Evolutionary conservation across 2,329 filamentous ascomycete genomes (phyloP).

Genomic region (Biscogniauxia marginata): DNA sequence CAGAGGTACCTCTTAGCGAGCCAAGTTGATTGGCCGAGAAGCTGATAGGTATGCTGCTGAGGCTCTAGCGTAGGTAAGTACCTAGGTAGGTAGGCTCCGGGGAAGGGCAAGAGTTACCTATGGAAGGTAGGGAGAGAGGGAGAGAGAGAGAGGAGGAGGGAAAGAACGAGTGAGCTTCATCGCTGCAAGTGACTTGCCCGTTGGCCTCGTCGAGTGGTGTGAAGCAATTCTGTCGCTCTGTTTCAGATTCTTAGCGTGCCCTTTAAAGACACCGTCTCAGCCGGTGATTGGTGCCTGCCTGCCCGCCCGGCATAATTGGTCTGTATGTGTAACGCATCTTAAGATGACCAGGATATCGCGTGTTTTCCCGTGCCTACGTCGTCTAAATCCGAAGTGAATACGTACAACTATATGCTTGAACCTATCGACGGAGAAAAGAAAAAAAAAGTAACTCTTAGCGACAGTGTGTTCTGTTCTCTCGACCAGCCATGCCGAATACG

Average conservation of each 20-base stretch:
- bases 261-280: conserved; percentile 2
- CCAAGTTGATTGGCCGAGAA: too few species aligned
- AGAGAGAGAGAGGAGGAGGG: neutral
- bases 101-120: neutral
- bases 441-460: too few species aligned
- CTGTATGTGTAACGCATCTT: neutral
- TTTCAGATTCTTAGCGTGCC: conserved; percentile 21
- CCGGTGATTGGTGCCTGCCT: conserved; percentile 6
- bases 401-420: too few species aligned
- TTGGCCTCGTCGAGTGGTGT: conserved; percentile 5
- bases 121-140: neutral
- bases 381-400: neutral
- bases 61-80: neutral
- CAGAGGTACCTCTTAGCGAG: too few species aligned
- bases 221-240: conserved; percentile 8
- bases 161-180: neutral
- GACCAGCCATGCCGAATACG: too few species aligned
- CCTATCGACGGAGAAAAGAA: too few species aligned
- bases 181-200: neutral
- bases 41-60: neutral
- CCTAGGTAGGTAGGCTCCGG: neutral
- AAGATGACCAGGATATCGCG: neutral
- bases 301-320: neutral
- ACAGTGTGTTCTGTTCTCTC: too few species aligned
- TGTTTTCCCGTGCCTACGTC: neutral